Evolutionary conservation across 2,329 filamentous ascomycete genomes (phyloP).

Genomic region (Neospermospora avenae): DNA sequence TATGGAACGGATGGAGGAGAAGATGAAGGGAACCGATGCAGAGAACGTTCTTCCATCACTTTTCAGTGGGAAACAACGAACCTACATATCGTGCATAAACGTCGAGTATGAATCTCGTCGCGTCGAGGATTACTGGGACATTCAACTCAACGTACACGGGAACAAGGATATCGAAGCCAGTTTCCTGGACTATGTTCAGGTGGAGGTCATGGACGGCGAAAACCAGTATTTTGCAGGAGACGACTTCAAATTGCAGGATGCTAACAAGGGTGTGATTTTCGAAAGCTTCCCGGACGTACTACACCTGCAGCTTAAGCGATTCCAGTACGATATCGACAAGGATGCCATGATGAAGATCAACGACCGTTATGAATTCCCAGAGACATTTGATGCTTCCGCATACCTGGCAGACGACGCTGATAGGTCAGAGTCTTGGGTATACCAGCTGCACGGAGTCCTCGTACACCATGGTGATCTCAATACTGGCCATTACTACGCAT

Average conservation of each 20-base stretch:
- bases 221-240: conserved; percentile 97
- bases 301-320: conserved; percentile 92
- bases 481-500: conserved; percentile 97
- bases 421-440: conserved; percentile 82
- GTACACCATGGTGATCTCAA: conserved; percentile 97
- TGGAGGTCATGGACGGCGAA: conserved; percentile 95
- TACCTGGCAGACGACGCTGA: conserved; percentile 86
- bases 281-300: conserved; percentile 91
- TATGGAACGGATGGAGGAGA: conserved; percentile 95
- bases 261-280: conserved; percentile 97
- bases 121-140: conserved; percentile 97
- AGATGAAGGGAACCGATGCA: conserved; percentile 94
- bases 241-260: conserved; percentile 88
- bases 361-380: conserved; percentile 85
- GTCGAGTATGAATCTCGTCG: conserved; percentile 96
- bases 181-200: conserved; percentile 93
- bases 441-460: conserved; percentile 90
- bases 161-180: conserved; percentile 92
- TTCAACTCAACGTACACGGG: conserved; percentile 92
- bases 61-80: conserved; percentile 98
- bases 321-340: conserved; percentile 94
- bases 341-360: conserved; percentile 99
- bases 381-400: conserved; percentile 77
- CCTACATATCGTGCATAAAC: conserved; percentile 97
- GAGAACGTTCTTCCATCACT: conserved; percentile 86